These are phyloP conservation scores for Pseudogymnoascus sp. DNA, from an alignment of 2,329 filamentous ascomycete genomes.

Conservation along the genomic window DNA sequence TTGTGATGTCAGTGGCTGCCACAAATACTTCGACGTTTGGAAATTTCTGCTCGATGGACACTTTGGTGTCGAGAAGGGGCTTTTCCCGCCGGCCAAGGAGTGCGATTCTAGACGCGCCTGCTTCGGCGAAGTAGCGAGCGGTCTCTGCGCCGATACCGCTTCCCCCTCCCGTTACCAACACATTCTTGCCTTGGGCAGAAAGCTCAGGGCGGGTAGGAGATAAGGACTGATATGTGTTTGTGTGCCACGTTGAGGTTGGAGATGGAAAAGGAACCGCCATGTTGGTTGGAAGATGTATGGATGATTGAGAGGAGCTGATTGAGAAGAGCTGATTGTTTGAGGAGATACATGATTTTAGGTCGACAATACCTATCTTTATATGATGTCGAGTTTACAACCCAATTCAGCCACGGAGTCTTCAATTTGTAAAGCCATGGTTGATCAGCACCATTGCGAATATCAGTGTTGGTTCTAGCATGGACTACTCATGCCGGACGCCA, in stretches of 20 bases:
- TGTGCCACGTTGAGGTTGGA: constrained; percentile 33
- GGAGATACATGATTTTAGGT: constrained; percentile 12
- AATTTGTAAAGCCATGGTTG: constrained; percentile 17
- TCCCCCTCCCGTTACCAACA: constrained; percentile 39
- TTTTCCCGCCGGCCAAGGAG: constrained; percentile 36
- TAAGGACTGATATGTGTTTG: constrained; percentile 30
- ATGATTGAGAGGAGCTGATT: constrained; percentile 12
- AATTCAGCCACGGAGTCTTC: constrained; percentile 17
- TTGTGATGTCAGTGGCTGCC: constrained; percentile 29
- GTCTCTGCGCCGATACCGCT: constrained; percentile 39
- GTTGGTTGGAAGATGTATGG: constrained; percentile 15
- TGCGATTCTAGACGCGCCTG: constrained; percentile 37
- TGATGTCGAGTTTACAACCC: constrained; percentile 15
- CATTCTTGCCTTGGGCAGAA: constrained; percentile 32
- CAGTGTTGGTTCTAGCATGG: not conserved
- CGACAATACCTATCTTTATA: constrained; percentile 17
- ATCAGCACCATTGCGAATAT: constrained; percentile 11
- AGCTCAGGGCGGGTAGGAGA: constrained; percentile 35
- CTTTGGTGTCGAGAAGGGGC: constrained; percentile 32
- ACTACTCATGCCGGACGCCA: not conserved
- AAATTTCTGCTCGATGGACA: constrained; percentile 29
- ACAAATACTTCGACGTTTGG: constrained; percentile 29
- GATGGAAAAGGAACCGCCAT: constrained; percentile 31
- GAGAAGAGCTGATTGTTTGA: constrained; percentile 11
- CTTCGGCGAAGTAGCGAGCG: constrained; percentile 35